A percentile compares a stretch with the other conserved stretches of the same genome.
Conservation (phyloP, 2,329 filamentous ascomycete species). For the Cladophialophora chaetospira region DNA sequence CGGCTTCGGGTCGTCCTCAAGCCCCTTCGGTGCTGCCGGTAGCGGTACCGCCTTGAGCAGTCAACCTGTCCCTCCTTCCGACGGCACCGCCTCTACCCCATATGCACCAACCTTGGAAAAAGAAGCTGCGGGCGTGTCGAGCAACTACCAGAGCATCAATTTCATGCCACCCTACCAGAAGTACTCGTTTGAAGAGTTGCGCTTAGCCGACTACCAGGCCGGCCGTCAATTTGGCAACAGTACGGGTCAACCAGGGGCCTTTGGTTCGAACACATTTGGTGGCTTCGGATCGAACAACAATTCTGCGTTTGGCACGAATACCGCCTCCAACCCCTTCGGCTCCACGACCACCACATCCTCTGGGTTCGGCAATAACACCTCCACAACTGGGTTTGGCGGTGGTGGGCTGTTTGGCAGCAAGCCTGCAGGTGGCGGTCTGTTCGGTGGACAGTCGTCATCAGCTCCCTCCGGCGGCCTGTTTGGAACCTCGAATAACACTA, state of each 20-base stretch:
- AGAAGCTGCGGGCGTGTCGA: slow-evolving; percentile 42
- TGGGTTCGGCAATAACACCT: slow-evolving; percentile 40
- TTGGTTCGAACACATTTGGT: slow-evolving; percentile 64
- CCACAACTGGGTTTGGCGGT: slow-evolving; percentile 44
- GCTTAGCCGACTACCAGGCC: slow-evolving; percentile 83
- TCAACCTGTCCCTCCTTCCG: slow-evolving; percentile 41
- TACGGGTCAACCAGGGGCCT: slow-evolving; percentile 77
- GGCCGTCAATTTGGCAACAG: slow-evolving; percentile 81
- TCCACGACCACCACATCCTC: slow-evolving; percentile 39
- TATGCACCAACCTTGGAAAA: slow-evolving; percentile 51
- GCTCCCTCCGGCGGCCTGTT: slow-evolving; percentile 43
- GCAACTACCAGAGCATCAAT: slow-evolving; percentile 52
- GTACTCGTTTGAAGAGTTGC: slow-evolving; percentile 83
- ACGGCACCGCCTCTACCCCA: slow-evolving; percentile 50
- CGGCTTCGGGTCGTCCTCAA: slow-evolving; percentile 41
- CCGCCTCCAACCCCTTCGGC: slow-evolving; percentile 38
- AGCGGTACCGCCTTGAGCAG: slow-evolving; percentile 47
- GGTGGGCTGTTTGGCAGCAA: slow-evolving; percentile 48
- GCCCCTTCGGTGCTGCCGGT: slow-evolving; percentile 39
- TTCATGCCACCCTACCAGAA: slow-evolving; percentile 63
- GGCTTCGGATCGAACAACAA: slow-evolving; percentile 41
- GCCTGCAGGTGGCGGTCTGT: slow-evolving; percentile 34
- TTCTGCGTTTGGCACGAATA: slow-evolving; percentile 29
- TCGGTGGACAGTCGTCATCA: slow-evolving; percentile 36
- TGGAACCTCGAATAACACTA: slow-evolving; percentile 42